phyloP scores from a whole-genome alignment of 2,329 filamentous ascomycete genomes.

The Talaromyces amestolkiae region DNA sequence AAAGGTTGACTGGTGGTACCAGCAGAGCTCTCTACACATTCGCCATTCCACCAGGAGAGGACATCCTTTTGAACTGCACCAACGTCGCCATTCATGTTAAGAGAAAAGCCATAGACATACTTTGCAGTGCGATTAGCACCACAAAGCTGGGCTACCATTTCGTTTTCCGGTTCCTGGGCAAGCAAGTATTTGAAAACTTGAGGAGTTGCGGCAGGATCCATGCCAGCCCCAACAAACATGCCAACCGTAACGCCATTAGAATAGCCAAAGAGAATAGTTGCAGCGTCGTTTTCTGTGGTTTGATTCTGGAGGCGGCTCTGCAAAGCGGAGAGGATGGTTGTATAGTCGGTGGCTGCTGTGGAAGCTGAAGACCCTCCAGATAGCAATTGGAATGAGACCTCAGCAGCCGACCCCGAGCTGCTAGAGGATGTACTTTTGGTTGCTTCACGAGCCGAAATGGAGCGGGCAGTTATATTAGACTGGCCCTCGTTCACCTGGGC shows the following conservation, averaged over 20 bases:
- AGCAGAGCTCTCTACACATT: slow-evolving; percentile 1
- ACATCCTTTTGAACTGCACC: not conserved
- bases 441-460: not conserved
- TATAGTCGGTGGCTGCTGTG: not conserved
- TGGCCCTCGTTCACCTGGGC: not conserved
- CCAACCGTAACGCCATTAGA: slow-evolving; percentile 1
- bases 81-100: not conserved
- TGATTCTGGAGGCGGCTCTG: not conserved
- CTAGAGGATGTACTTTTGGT: not conserved
- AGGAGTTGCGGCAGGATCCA: slow-evolving; percentile 1
- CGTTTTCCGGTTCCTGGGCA: not conserved
- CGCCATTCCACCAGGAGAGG: slow-evolving; percentile 3
- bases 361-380: not conserved
- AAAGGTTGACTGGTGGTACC: not conserved
- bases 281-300: not conserved
- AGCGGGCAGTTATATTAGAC: not conserved
- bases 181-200: not conserved
- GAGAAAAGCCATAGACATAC: not conserved
- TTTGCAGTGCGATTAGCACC: not conserved
- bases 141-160: not conserved
- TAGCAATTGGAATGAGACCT: not conserved
- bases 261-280: not conserved
- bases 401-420: not conserved
- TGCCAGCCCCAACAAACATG: not conserved
- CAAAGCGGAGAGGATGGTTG: not conserved